phyloP scores from a whole-genome alignment of 495 filamentous ascomycete species.

The Podospora pseudopauciseta region DNA sequence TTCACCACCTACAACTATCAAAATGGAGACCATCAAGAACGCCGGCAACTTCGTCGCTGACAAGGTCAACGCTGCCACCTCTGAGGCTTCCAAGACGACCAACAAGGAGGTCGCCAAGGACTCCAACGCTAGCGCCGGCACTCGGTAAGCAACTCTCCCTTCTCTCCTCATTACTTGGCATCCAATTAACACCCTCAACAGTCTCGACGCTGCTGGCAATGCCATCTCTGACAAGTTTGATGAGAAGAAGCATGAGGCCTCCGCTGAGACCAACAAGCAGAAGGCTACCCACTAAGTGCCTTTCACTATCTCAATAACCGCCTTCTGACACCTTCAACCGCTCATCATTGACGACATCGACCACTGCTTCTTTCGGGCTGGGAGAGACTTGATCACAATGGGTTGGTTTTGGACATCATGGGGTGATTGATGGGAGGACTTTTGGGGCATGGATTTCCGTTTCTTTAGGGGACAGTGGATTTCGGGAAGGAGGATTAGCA shows the following conservation, averaged over 20 bases:
- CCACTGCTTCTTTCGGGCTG: constrained; percentile 2
- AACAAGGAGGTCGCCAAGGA: constrained; percentile 66
- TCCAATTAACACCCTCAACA: constrained; percentile 27
- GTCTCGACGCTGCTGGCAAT: constrained; percentile 53
- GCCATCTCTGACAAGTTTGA: constrained; percentile 56
- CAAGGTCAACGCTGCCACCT: constrained; percentile 50
- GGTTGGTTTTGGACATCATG: constrained; percentile 10
- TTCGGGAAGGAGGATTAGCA: constrained; percentile 12
- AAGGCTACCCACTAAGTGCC: constrained; percentile 50
- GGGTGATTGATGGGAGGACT: constrained; percentile 7
- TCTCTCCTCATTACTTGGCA: background rate
- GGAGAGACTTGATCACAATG: constrained; percentile 9
- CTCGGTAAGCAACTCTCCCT: constrained; percentile 42
- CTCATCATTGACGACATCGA: constrained; percentile 10
- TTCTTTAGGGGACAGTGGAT: constrained; percentile 1
- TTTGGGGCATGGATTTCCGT: background rate
- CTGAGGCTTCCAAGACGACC: constrained; percentile 58
- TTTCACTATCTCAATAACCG: constrained; percentile 16
- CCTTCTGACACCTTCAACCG: constrained; percentile 11
- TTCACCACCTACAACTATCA: constrained; percentile 36
- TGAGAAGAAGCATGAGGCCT: constrained; percentile 52
- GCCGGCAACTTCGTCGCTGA: constrained; percentile 59
- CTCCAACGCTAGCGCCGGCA: constrained; percentile 44
- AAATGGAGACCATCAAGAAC: constrained; percentile 58
- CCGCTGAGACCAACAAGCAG: constrained; percentile 58